Evolutionary conservation across 2,329 filamentous ascomycete genomes (phyloP).

Genomic region (Rhexocercosporidium sp.): DNA sequence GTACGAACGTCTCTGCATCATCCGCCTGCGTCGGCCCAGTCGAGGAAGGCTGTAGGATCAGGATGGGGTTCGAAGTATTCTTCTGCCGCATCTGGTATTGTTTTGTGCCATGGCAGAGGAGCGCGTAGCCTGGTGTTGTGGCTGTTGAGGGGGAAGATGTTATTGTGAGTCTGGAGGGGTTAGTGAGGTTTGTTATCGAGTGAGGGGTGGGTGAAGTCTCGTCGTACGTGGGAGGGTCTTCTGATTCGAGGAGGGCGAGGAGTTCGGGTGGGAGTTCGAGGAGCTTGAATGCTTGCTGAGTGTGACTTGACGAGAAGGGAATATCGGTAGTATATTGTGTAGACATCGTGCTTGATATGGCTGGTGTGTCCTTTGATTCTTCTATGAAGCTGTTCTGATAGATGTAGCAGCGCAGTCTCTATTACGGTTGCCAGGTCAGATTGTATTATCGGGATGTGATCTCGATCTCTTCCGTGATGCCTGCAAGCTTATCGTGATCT

Average conservation of each 20-base stretch:
- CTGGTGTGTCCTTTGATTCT: neutral
- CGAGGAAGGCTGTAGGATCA: conserved; percentile 53
- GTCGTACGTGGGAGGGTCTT: conserved; percentile 57
- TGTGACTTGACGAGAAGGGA: conserved; percentile 55
- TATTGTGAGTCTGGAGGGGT: conserved; percentile 31
- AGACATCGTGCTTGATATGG: conserved; percentile 31
- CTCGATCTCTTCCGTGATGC: neutral
- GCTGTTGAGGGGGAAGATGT: conserved; percentile 45
- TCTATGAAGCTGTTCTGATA: neutral
- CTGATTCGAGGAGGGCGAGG: conserved; percentile 58
- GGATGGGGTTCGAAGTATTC: conserved; percentile 70
- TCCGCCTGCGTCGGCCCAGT: conserved; percentile 33
- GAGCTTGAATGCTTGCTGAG: conserved; percentile 60
- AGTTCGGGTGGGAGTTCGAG: conserved; percentile 67
- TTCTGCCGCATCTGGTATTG: conserved; percentile 67
- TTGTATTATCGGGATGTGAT: conserved; percentile 1
- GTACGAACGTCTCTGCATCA: conserved; percentile 33
- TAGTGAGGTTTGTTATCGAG: neutral
- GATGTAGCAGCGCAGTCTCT: neutral
- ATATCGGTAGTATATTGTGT: conserved; percentile 49
- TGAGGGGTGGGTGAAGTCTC: conserved; percentile 6
- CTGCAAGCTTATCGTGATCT: neutral
- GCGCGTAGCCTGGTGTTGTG: conserved; percentile 50
- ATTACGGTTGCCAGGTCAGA: neutral
- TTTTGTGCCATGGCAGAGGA: conserved; percentile 57